These are phyloP conservation scores for Vinca major DNA, from an alignment of 305 asterid genomes.

Conservation along the genomic window DNA sequence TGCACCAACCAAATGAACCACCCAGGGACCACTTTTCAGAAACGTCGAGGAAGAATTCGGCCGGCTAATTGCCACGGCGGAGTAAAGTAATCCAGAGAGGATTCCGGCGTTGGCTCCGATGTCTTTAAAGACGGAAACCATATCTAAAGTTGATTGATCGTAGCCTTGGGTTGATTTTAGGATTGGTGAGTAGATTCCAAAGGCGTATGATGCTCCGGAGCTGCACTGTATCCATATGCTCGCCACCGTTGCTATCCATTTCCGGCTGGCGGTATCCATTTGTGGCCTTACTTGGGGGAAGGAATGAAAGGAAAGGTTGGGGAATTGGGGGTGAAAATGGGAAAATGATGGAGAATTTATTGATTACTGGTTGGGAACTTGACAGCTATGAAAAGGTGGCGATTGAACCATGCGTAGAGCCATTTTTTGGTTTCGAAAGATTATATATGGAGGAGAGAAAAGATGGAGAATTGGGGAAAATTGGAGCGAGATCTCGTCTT, in stretches of 20 bases:
- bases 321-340: no score
- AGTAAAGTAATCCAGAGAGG: constrained; percentile 67
- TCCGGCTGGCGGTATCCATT: constrained; percentile 3
- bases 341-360: no score
- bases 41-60: constrained; percentile 12
- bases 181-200: constrained; percentile 70
- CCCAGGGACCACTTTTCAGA: constrained; percentile 51
- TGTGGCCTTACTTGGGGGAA: no score
- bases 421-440: no score
- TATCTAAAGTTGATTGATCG: constrained; percentile 62
- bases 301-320: no score
- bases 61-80: constrained; percentile 27
- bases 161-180: constrained; percentile 47
- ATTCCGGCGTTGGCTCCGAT: constrained; percentile 71
- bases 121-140: constrained; percentile 69
- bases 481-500: no score
- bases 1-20: constrained; percentile 60
- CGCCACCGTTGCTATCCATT: constrained; percentile 67
- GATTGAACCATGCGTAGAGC: no score
- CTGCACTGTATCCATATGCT: constrained; percentile 89
- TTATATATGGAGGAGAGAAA: no score
- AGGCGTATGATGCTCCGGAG: constrained; percentile 81
- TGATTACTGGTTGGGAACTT: no score
- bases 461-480: no score
- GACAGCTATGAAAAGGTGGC: no score